Base-by-base conservation (phyloP, 768 basidiomycete species). In the Calocera viscosa region DNA sequence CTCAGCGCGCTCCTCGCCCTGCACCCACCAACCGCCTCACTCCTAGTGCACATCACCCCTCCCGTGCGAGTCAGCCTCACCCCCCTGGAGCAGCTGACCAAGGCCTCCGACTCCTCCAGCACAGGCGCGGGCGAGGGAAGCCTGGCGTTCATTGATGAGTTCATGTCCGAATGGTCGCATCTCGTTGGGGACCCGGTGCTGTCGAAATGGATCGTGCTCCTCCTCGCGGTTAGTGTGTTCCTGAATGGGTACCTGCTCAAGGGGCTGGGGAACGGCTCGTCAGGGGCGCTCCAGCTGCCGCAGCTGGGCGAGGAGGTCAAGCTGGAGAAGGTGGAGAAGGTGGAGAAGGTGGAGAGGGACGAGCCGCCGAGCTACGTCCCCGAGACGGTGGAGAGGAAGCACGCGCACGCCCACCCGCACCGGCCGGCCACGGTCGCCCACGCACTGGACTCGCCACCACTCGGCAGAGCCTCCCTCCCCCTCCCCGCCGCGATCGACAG, bases 121-220 rank as follows among this genome's bases (percentile, higher is more conserved):
- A 2, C 39, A 12, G 64, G 28, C 34, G 22, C 64, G 30, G n/a
- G 30, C 39, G 39, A 38, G 49, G 64, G 28, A 35, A 63, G 34
- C 28, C 53, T 78, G 72, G 85, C 86, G 67, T 77, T 83, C 24
- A 78, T 95, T 65, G 92, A 94, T 68, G 81, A 83, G 68, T 94
- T 94, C 80, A 90, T 96, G 89, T 84, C 84, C 47, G 82, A 84
- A 2, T 97, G 94, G 94, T 91, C 91, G 10, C 78, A 80, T 16
- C 86, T 97, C 70, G 92, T 97, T 64, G 93, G 93, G 39, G 95
- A 99, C 73, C 95, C 95, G 0, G 84, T 97, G 64, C 78, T 98
- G 69, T 87, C 85, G 72, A 98, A 98, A 78, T 94, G 91, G 89
- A 94, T 98, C 74, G 90, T 97, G 63, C 82, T 91, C 66, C 81